Evolutionary conservation across 352 stramenopile species (phyloP), one percentile per base, ranked within the genome.

Genomic region (Pythium biforme): DNA sequence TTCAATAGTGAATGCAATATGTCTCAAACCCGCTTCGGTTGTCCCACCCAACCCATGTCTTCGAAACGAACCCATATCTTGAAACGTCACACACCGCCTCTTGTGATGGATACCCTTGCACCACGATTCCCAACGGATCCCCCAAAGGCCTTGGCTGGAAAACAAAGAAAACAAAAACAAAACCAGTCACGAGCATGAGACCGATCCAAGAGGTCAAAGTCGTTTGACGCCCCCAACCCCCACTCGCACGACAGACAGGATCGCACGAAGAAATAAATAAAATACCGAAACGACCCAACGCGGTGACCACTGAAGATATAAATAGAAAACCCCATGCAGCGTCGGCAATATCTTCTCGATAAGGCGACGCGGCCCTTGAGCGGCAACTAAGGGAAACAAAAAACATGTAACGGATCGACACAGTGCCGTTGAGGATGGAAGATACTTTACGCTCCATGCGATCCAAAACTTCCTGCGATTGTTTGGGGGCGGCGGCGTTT

Each of bases 51-150:
- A 31, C 22, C 45, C 45, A 51, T 34, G 29, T 10, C 29, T 4
- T 34, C 10, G 29, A 34, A 23, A 41, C 23, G 50, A 56, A 59
- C 37, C 52, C 52, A 59, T 49, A 59, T 59, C 52, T 59, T 59
- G 39, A 59, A 59, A 37, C 47, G 52, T 27, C 52, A 37, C 52
- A 22, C 33, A 33, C 19, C 39, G 10, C n/a, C n/a, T n/a, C n/a
- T n/a, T n/a, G n/a, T 27, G 25, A 52, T 52, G 22, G 46, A 52
- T 52, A 31, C 46, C 23, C 46, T 52, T 52, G 5, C 26, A 12
- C 22, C 8, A 4, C 22, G 1, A 33, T 9, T 31, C 8, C 31
- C 34, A 59, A 51, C 49, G 49, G 49, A 55, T 41, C 26, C 19
- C 34, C 29, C 39, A 37, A 50, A 20, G 52, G 22, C 52, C 20